phyloP scores from a whole-genome alignment of 192 early-diverging fungal genomes.

The Neocallimastix lanati region DNA sequence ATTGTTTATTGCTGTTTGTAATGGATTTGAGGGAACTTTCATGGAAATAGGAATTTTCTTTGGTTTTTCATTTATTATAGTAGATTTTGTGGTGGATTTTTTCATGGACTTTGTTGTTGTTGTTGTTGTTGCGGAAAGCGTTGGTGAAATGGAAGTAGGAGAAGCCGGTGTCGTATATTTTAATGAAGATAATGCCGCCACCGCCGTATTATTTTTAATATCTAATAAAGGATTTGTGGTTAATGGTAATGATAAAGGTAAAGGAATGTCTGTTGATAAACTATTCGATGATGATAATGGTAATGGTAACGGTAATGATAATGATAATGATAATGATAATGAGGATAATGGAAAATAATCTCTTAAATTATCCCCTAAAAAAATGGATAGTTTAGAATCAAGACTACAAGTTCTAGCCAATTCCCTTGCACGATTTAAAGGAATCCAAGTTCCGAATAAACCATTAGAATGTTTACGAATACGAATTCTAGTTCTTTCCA shows the following conservation, averaged over 20 bases:
- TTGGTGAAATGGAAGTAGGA: no score
- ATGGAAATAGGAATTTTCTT: not conserved
- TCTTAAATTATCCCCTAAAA: slow-evolving; percentile 55
- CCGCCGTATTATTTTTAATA: not conserved
- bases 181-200: not conserved
- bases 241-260: not conserved
- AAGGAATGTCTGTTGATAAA: no score
- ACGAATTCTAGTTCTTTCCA: slow-evolving; percentile 63
- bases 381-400: slow-evolving; percentile 48
- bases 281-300: no score
- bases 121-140: not conserved
- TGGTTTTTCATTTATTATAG: not conserved
- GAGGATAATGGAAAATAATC: not conserved
- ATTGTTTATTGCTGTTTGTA: not conserved
- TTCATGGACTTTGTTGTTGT: not conserved
- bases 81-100: not conserved
- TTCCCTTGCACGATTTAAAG: slow-evolving; percentile 61
- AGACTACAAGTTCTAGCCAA: slow-evolving; percentile 66
- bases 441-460: slow-evolving; percentile 84
- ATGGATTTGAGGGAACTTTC: not conserved
- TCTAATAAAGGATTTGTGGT: not conserved
- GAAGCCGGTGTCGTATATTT: not conserved
- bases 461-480: slow-evolving; percentile 46
- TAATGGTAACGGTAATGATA: not conserved
- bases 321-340: not conserved